A percentile compares a stretch with the other conserved stretches of the same genome.
Evolutionary conservation across 768 basidiomycete genomes (phyloP).

Genomic region (Amanita pseudoporphyria): DNA sequence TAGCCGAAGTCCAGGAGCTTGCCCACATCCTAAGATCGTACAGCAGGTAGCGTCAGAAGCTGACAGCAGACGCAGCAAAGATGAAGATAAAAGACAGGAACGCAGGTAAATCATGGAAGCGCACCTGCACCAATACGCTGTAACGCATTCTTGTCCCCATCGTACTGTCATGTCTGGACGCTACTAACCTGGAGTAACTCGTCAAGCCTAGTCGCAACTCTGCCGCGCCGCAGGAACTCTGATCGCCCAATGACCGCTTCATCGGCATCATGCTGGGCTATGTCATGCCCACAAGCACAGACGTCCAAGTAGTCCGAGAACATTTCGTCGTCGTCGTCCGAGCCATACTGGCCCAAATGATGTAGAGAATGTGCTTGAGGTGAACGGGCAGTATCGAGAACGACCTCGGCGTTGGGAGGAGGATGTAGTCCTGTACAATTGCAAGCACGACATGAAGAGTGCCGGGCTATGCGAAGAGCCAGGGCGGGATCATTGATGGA

Average conservation of each 20-base stretch:
- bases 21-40: slow-evolving; percentile 49
- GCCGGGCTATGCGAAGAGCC: slow-evolving; percentile 75
- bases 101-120: neutral
- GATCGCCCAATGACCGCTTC: slow-evolving; percentile 41
- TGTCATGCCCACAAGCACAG: slow-evolving; percentile 65
- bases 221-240: slow-evolving; percentile 64
- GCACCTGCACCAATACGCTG: slow-evolving; percentile 1
- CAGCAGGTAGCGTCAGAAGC: neutral
- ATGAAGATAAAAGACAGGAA: neutral
- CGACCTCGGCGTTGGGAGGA: slow-evolving; percentile 43
- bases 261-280: slow-evolving; percentile 58
- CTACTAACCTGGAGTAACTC: slow-evolving; percentile 66
- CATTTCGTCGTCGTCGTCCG: slow-evolving; percentile 61
- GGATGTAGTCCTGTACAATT: slow-evolving; percentile 69
- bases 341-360: slow-evolving; percentile 55
- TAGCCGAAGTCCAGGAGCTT: slow-evolving; percentile 77
- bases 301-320: slow-evolving; percentile 41
- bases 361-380: slow-evolving; percentile 25
- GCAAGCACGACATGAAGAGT: slow-evolving; percentile 63
- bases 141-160: neutral
- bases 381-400: slow-evolving; percentile 47
- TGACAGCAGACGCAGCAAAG: neutral
- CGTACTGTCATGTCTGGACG: neutral
- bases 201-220: slow-evolving; percentile 72
- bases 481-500: slow-evolving; percentile 40